A percentile compares a stretch with the other conserved stretches of the same genome.
Conservation (phyloP, 192 early-diverging fungal genomes). For the Coemansia biformis region DNA sequence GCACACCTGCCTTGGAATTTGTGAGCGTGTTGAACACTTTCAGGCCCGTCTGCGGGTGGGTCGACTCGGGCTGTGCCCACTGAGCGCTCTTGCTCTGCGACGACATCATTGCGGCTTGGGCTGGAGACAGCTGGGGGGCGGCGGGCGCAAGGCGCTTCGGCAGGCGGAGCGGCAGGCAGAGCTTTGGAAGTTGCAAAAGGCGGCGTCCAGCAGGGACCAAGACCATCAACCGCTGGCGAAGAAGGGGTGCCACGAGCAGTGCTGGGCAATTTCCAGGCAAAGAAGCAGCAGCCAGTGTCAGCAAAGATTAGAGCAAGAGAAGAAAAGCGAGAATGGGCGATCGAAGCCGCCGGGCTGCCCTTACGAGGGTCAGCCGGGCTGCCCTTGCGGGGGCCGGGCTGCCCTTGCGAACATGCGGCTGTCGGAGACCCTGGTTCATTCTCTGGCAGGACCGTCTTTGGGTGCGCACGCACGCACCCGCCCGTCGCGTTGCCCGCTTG, state of each 20-base stretch:
- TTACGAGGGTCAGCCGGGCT: no score
- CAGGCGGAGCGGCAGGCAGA: neutral
- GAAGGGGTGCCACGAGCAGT: neutral
- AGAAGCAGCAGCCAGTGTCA: neutral
- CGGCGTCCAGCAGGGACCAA: neutral
- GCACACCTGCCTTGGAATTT: conserved; percentile 65
- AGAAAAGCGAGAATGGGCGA: no score
- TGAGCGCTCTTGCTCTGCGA: conserved; percentile 33
- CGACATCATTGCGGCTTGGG: conserved; percentile 19
- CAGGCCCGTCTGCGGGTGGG: conserved; percentile 36
- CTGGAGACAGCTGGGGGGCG: no score
- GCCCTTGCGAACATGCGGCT: no score
- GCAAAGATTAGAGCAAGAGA: no score
- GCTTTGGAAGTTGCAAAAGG: neutral
- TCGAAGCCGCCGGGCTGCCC: no score
- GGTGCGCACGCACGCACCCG: no score
- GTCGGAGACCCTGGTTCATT: no score
- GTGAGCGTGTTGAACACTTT: conserved; percentile 81
- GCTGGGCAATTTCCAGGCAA: no score
- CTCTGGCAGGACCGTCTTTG: no score
- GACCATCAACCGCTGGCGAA: neutral
- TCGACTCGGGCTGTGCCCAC: conserved; percentile 38
- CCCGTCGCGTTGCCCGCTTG: no score
- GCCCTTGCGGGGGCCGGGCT: no score
- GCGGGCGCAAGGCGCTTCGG: neutral